Conservation (phyloP, 805 yeast species). For the Myxozyma neotropica region DNA sequence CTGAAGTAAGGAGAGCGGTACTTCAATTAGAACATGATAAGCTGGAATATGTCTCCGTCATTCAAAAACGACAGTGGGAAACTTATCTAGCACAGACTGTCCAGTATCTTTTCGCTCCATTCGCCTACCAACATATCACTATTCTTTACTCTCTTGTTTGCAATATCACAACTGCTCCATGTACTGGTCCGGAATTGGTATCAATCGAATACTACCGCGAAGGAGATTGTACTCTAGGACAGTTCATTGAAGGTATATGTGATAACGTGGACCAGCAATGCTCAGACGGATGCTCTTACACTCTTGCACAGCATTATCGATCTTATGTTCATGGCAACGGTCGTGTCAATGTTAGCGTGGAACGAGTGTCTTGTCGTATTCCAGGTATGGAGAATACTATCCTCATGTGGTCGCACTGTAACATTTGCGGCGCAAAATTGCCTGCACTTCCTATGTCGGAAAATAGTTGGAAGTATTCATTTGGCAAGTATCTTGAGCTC, state of each 20-base stretch:
- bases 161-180: slow-evolving; percentile 82
- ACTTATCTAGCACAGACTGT: slow-evolving; percentile 55
- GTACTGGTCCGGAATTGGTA: slow-evolving; percentile 86
- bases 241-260: slow-evolving; percentile 78
- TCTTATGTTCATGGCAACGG: slow-evolving; percentile 89
- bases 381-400: slow-evolving; percentile 69
- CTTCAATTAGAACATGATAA: slow-evolving; percentile 35
- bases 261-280: slow-evolving; percentile 68
- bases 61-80: slow-evolving; percentile 68
- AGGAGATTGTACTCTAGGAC: slow-evolving; percentile 86
- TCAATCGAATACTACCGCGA: slow-evolving; percentile 88
- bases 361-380: slow-evolving; percentile 56
- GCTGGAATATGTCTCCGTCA: slow-evolving; percentile 35
- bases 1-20: slow-evolving; percentile 20
- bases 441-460: slow-evolving; percentile 83
- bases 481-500: slow-evolving; percentile 89
- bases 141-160: slow-evolving; percentile 82
- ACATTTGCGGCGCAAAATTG: slow-evolving; percentile 69
- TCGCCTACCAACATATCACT: slow-evolving; percentile 75
- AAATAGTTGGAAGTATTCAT: slow-evolving; percentile 84
- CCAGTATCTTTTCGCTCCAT: slow-evolving; percentile 62
- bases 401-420: slow-evolving; percentile 90
- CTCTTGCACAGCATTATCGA: slow-evolving; percentile 71
- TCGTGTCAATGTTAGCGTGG: slow-evolving; percentile 75
- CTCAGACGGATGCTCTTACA: slow-evolving; percentile 77